These are phyloP conservation scores for Pythium phragmitis DNA, from an alignment of 352 stramenopile species.

Conservation along the genomic window DNA sequence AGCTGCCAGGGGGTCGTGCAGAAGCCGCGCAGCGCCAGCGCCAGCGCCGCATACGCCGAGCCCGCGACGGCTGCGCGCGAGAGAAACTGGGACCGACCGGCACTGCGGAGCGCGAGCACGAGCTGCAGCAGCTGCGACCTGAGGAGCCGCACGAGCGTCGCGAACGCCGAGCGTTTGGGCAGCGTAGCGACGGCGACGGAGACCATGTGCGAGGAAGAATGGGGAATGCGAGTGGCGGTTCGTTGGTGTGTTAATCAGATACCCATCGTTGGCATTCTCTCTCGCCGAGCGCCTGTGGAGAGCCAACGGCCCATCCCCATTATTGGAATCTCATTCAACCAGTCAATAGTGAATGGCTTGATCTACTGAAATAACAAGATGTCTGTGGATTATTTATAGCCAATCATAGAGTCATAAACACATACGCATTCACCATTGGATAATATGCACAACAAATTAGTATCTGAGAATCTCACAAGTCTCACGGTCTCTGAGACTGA, in stretches of 20 bases:
- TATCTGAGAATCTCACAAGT: no score
- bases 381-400: no score
- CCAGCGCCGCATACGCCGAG: no score
- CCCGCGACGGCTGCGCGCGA: background rate
- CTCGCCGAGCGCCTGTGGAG: no score
- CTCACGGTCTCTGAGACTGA: background rate
- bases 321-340: no score
- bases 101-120: background rate
- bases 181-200: background rate
- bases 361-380: no score
- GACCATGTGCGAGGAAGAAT: background rate
- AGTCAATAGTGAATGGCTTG: no score
- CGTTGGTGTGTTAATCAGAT: background rate
- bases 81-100: background rate
- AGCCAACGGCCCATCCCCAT: no score
- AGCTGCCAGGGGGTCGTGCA: conserved; percentile 13
- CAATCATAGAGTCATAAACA: no score
- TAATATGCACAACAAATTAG: no score
- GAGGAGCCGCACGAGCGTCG: background rate
- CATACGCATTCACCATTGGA: no score
- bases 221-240: background rate
- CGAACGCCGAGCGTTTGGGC: background rate
- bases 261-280: background rate
- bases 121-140: background rate
- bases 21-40: no score